phyloP scores from a whole-genome alignment of 257 asterid species.

The Leptodermis oblonga region DNA sequence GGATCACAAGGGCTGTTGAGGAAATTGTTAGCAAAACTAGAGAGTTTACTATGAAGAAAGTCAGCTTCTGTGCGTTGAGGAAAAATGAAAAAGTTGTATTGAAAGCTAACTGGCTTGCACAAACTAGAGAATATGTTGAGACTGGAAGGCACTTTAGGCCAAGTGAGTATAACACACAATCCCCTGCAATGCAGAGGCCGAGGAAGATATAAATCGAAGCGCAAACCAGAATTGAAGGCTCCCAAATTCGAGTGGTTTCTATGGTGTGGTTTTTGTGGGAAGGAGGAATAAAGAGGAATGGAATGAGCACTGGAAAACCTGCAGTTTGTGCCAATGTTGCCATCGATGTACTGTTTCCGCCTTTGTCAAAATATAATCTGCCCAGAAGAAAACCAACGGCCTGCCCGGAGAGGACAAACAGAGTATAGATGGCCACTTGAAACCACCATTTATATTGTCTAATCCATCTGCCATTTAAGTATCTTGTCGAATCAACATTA shows the following conservation, averaged over 20 bases:
- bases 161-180: constrained; percentile 32
- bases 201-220: constrained; percentile 25
- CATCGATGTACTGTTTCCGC: constrained; percentile 69
- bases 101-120: constrained; percentile 51
- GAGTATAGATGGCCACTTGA: constrained; percentile 34
- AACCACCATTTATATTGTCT: constrained; percentile 55
- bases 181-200: constrained; percentile 35
- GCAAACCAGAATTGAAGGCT: constrained; percentile 17
- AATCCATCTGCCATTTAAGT: not conserved
- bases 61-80: constrained; percentile 44
- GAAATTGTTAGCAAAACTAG: constrained; percentile 45
- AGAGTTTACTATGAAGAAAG: constrained; percentile 41
- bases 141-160: constrained; percentile 50
- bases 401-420: constrained; percentile 50
- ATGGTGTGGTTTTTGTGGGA: not conserved
- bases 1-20: constrained; percentile 53
- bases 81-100: constrained; percentile 47
- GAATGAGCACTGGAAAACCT: constrained; percentile 66
- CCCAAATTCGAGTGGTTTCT: not conserved
- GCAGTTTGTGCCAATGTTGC: constrained; percentile 51
- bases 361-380: constrained; percentile 55
- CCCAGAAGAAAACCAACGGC: constrained; percentile 50
- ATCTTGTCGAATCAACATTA: not conserved
- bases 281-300: constrained; percentile 44
- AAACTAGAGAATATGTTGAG: constrained; percentile 48